Evolutionary conservation across 108 stramenopile genomes (phyloP).

Genomic region (Aurantiochytrium sp.): DNA sequence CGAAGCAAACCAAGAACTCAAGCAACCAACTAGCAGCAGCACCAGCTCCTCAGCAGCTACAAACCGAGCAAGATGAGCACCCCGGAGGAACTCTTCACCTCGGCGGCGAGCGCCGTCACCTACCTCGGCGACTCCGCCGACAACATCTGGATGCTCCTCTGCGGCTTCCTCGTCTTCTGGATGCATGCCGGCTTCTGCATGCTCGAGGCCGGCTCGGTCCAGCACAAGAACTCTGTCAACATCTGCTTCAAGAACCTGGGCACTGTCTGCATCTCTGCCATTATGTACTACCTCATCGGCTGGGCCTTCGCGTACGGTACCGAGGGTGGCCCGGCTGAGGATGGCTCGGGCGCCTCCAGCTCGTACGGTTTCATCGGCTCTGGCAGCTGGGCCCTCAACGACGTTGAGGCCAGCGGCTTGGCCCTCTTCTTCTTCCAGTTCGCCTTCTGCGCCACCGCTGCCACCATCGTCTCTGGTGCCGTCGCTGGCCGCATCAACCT

Average conservation of each 20-base stretch:
- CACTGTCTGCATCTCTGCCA: slow-evolving; percentile 73
- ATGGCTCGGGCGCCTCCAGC: not conserved
- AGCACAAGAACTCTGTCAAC: slow-evolving; percentile 41
- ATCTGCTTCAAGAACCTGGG: slow-evolving; percentile 77
- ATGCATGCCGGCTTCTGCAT: slow-evolving; percentile 88
- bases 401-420: not conserved
- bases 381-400: slow-evolving; percentile 58
- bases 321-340: not conserved
- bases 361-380: slow-evolving; percentile 66
- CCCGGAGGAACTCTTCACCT: no score
- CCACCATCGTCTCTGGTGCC: slow-evolving; percentile 83
- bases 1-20: no score
- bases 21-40: no score
- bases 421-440: slow-evolving; percentile 76
- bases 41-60: no score
- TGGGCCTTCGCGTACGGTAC: slow-evolving; percentile 75
- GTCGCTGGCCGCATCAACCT: slow-evolving; percentile 77
- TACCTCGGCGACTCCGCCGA: slow-evolving; percentile 2
- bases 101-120: slow-evolving; percentile 5
- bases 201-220: slow-evolving; percentile 69
- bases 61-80: no score
- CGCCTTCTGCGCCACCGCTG: slow-evolving; percentile 72
- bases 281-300: slow-evolving; percentile 76
- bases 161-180: slow-evolving; percentile 75
- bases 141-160: slow-evolving; percentile 39